Evolutionary conservation across 2,329 filamentous ascomycete genomes (phyloP), one percentile per base, ranked within the genome.

Genomic region (Orbilia brochopaga): DNA sequence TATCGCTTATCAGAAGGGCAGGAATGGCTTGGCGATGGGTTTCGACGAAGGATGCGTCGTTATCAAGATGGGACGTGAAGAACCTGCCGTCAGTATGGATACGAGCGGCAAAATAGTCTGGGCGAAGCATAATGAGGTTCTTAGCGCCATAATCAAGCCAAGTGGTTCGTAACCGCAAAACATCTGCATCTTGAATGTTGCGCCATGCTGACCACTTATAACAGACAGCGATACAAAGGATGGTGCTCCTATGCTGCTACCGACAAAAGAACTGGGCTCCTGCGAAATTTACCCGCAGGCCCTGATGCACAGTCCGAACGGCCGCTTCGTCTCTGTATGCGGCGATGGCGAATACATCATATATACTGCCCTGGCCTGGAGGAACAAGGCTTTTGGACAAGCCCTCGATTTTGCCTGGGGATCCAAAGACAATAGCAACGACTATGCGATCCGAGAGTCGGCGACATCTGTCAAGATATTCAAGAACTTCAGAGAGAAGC

Each of bases 281-380:
- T 97, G 93, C 79, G 94, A 99, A 81, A 89, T 99, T 48, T 99
- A 97, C 80, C 94, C 94, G 0, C 92, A 97, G 78, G 96, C 92
- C 0, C 85, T 99, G 57, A 86, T 91, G 37, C 94, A 99, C 82
- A 97, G 92, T n/a, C 91, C 94, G 37, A 99, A 99, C 76, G 92
- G 92, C 57, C 87, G 92, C 72, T 94, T 94, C 76, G 90, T 94
- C 54, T 90, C 90, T 17, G 88, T 92, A 1, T 97, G 93, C 75
- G 94, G 94, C 75, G 94, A 99, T 79, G 94, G 94, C 74, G 94
- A 99, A 81, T 99, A 97, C 82, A 97, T 97, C 79, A 96, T 97
- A 77, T 97, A 97, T 82, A 97, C 94, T 27, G 92, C 94, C 63
- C 85, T 97, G 67, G 93, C 93, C 1, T 96, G 95, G 86, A 88